Evolutionary conservation across 163 green algal species (phyloP).

Genomic region (Chlorella variabilis): DNA sequence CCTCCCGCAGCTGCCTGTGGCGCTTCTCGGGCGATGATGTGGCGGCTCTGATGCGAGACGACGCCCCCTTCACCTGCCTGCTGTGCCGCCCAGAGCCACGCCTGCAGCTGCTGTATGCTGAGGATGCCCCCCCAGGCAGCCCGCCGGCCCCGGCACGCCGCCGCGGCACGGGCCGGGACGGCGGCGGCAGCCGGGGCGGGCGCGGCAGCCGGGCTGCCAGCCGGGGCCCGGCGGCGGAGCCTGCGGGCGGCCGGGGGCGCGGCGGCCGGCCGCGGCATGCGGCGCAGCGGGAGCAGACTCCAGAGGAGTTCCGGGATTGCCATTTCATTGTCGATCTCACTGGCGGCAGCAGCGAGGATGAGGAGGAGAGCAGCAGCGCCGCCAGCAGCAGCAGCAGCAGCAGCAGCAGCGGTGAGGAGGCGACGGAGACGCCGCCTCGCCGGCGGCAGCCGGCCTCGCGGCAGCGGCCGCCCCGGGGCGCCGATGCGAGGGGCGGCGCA

Average conservation of each 20-base stretch:
- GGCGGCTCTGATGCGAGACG: not conserved
- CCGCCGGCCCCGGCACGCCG: no score
- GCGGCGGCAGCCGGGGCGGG: not conserved
- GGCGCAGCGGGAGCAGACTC: no score
- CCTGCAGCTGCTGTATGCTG: not conserved
- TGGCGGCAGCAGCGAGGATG: not conserved
- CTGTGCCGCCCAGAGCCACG: constrained; percentile 15
- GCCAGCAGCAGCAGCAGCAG: not conserved
- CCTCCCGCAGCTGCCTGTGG: not conserved
- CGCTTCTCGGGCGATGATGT: constrained; percentile 1
- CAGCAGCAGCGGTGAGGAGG: not conserved
- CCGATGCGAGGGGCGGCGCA: not conserved
- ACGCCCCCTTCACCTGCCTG: not conserved
- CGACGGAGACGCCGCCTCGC: no score
- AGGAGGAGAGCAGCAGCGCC: not conserved
- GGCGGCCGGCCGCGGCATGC: no score
- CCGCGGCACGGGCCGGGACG: no score
- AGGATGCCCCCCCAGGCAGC: not conserved
- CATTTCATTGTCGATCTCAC: not conserved
- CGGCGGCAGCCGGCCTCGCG: not conserved
- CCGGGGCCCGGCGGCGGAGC: no score
- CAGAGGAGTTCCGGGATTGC: not conserved
- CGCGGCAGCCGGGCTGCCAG: not conserved
- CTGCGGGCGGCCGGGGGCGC: no score
- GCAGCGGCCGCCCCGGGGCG: not conserved